Evolutionary conservation across 495 filamentous ascomycete species (phyloP).

Genomic region (Talaromyces thailandensis): DNA sequence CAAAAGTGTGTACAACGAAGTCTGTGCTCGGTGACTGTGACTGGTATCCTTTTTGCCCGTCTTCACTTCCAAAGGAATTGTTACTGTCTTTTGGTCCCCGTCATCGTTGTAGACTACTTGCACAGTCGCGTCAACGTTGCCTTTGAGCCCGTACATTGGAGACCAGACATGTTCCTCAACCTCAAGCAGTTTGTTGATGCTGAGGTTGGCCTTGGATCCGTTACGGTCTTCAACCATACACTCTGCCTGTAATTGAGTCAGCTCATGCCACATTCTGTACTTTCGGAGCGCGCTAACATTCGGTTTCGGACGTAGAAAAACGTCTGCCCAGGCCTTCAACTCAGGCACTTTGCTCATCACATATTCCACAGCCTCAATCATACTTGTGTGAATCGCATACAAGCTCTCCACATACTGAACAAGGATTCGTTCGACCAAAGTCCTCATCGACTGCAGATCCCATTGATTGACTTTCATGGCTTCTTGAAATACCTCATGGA

Average conservation of each 20-base stretch:
- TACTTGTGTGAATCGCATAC: constrained; percentile 69
- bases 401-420: constrained; percentile 73
- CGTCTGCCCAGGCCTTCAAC: constrained; percentile 70
- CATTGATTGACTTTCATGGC: constrained; percentile 78
- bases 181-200: constrained; percentile 86
- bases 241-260: constrained; percentile 37
- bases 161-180: constrained; percentile 98
- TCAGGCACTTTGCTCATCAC: constrained; percentile 70
- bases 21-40: constrained; percentile 79
- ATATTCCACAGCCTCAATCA: constrained; percentile 63
- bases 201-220: constrained; percentile 62
- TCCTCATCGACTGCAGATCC: constrained; percentile 55
- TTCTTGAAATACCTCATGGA: constrained; percentile 92
- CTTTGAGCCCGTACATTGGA: constrained; percentile 92
- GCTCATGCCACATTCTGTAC: constrained; percentile 50
- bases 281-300: constrained; percentile 49
- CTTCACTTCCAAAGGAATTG: constrained; percentile 91
- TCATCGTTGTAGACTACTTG: constrained; percentile 74
- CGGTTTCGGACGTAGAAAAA: constrained; percentile 66
- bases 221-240: constrained; percentile 74
- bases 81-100: constrained; percentile 52
- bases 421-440: constrained; percentile 54
- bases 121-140: constrained; percentile 96
- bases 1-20: constrained; percentile 84
- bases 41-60: constrained; percentile 74